Percentiles rank a stretch among this genome's conserved stretches.
Evolutionary conservation across 2,329 filamentous ascomycete genomes (phyloP).

Genomic region (Furcasterigmium sp.): DNA sequence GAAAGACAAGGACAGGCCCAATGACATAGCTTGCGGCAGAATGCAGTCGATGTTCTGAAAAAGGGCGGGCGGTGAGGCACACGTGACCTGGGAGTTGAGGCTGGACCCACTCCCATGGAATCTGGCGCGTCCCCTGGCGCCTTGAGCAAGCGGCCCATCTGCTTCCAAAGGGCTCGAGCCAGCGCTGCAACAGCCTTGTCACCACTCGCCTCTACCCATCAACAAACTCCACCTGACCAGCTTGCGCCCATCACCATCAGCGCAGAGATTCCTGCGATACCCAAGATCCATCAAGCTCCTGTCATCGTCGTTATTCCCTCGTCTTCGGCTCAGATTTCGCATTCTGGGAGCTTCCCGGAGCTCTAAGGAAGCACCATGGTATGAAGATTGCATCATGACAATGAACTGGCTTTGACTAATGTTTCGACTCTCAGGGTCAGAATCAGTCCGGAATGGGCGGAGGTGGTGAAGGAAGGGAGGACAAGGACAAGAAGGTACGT

Average conservation of each 20-base stretch:
- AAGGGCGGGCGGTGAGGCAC: not conserved
- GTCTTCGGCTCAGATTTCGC: not conserved
- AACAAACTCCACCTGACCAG: not conserved
- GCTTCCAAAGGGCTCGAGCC: no score
- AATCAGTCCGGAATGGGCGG: slow-evolving; percentile 84
- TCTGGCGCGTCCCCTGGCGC: not conserved
- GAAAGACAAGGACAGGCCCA: not conserved
- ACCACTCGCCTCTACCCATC: not conserved
- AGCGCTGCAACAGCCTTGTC: no score
- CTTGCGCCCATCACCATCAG: slow-evolving; percentile 8
- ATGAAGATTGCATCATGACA: slow-evolving; percentile 2
- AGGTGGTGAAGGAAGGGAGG: slow-evolving; percentile 71
- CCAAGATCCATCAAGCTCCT: not conserved
- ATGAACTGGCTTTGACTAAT: not conserved
- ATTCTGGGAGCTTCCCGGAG: slow-evolving; percentile 6
- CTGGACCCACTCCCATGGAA: not conserved
- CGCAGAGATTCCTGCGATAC: not conserved
- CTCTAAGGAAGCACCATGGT: slow-evolving; percentile 19
- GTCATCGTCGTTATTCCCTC: not conserved
- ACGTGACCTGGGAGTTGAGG: not conserved
- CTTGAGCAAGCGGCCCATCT: not conserved
- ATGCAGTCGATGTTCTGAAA: not conserved
- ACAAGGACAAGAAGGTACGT: slow-evolving; percentile 88
- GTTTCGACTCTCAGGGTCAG: slow-evolving; percentile 57
- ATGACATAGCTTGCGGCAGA: not conserved